Conservation (phyloP, 1,139 yeast species). For the Pichia sp. region DNA sequence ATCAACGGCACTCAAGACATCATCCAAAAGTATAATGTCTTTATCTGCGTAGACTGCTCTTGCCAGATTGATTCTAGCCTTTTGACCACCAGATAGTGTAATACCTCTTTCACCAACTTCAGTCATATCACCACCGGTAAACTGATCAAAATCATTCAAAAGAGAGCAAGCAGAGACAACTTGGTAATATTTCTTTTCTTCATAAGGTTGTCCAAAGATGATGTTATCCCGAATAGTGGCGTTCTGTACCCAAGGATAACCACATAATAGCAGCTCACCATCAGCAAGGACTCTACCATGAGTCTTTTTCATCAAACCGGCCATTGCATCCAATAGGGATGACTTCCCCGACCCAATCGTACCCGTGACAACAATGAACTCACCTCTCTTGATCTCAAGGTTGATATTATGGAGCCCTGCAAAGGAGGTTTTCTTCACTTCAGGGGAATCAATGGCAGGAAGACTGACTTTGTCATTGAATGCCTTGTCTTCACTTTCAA, state of each 20-base stretch:
- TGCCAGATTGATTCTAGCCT: slow-evolving; percentile 78
- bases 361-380: slow-evolving; percentile 62
- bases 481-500: slow-evolving; percentile 1
- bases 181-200: slow-evolving; percentile 48
- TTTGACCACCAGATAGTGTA: slow-evolving; percentile 89
- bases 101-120: slow-evolving; percentile 93
- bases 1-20: slow-evolving; percentile 86
- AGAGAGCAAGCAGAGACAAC: slow-evolving; percentile 65
- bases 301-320: slow-evolving; percentile 54
- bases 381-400: slow-evolving; percentile 45
- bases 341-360: slow-evolving; percentile 67
- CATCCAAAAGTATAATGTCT: slow-evolving; percentile 71
- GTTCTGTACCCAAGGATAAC: slow-evolving; percentile 77
- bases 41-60: slow-evolving; percentile 71
- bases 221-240: slow-evolving; percentile 74
- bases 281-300: slow-evolving; percentile 44
- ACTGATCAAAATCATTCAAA: slow-evolving; percentile 56
- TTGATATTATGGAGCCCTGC: slow-evolving; percentile 45
- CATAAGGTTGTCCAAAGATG: slow-evolving; percentile 58
- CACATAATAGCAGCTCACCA: slow-evolving; percentile 43
- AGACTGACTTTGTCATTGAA: neutral
- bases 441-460: neutral
- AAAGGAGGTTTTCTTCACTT: slow-evolving; percentile 23
- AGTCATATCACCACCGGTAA: slow-evolving; percentile 77
- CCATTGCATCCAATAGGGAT: slow-evolving; percentile 54